Evolutionary conservation across 345 rosid genomes (phyloP).

Genomic region (Pseudoturritis turrita): DNA sequence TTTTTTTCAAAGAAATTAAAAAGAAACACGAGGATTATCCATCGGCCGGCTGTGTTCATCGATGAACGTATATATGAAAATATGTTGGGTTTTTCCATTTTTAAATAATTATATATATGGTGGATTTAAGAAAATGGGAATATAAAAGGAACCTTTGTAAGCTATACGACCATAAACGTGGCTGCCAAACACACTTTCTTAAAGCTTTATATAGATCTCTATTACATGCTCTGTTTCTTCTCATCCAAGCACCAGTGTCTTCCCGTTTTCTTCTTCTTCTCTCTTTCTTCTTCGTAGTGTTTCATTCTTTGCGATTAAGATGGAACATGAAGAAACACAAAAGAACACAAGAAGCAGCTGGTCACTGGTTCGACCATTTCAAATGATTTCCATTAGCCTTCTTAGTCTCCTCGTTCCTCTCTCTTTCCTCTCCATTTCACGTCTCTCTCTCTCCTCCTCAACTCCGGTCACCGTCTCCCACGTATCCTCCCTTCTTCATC

Average conservation of each 20-base stretch:
- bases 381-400: constrained; percentile 42
- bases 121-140: neutral
- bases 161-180: constrained; percentile 23
- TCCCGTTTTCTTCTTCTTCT: neutral
- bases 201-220: neutral
- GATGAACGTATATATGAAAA: neutral
- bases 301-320: constrained; percentile 6
- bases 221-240: constrained; percentile 16
- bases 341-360: constrained; percentile 16
- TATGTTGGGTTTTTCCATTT: neutral
- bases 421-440: constrained; percentile 58
- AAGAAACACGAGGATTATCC: neutral
- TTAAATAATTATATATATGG: neutral
- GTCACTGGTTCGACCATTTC: constrained; percentile 33
- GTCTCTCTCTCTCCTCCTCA: constrained; percentile 44
- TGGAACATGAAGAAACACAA: constrained; percentile 23
- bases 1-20: neutral
- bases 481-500: constrained; percentile 1
- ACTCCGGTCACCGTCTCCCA: constrained; percentile 16
- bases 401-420: constrained; percentile 64
- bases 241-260: constrained; percentile 23
- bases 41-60: constrained; percentile 24
- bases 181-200: constrained; percentile 34
- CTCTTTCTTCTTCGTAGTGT: neutral
- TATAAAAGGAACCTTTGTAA: neutral